Base-by-base conservation (phyloP, 2,329 filamentous ascomycete species). In the Botryotinia narcissicola region DNA sequence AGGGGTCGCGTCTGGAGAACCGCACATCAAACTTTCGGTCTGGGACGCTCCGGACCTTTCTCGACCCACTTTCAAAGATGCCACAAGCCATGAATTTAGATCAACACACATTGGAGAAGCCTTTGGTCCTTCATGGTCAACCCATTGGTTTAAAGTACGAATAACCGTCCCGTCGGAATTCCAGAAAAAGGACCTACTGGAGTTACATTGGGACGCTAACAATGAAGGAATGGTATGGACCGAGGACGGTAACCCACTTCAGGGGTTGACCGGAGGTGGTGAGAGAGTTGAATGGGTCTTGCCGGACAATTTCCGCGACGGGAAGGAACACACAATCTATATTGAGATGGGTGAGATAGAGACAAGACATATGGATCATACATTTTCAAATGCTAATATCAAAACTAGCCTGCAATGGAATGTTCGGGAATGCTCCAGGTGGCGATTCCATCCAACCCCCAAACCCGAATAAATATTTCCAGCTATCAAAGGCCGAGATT, bases 161-260 rank as follows among this genome's bases (percentile, higher is more conserved):
- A 84, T 99, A 75, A 93, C 89, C 7, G 87, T 98, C 22, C 95
- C 96, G 12, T 81, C 89, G 72, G 85, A 93, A 20, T 88, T 98
- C 79, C 84, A 83, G 40, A 84, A 94, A 76, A 93, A 96, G 79
- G 90, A 95, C 77, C 90, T 92, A 64, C 87, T 99, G n/a, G 95
- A 98, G 83, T 90, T 98, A 73, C 94, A 97, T 79, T 99, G 96
- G 95, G 95, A 99, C 83, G 92, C 92, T 54, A 92, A 93, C 84
- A 97, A 94, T 78, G 96, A 99, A 84, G 96, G 93, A n/a, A 85
- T 98, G 82, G 89, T 99, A 62, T 99, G 95, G 94, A 93, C 92
- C 0, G 90, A 95, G 74, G 89, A 97, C 75, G 96, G 96, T n/a
- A 89, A 92, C 74, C 94, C 95, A 4, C 86, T 98, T 44, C 96